phyloP scores from a whole-genome alignment of 2,329 filamentous ascomycete genomes.

The Penicillium crustosum region DNA sequence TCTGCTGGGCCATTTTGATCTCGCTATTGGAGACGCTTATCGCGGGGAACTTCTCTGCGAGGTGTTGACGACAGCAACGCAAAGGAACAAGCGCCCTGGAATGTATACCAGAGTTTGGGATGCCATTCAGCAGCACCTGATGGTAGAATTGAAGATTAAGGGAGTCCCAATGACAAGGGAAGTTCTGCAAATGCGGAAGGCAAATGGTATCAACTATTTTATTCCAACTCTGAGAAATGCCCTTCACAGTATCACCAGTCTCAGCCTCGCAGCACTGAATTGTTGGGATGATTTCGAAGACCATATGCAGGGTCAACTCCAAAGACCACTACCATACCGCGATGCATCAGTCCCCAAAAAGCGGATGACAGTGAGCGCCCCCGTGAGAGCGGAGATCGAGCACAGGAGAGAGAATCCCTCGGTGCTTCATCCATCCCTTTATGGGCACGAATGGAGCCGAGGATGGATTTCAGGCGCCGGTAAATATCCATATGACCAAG shows the following conservation, averaged over 20 bases:
- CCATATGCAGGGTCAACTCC: conserved; percentile 21
- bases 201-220: conserved; percentile 32
- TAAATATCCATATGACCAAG: conserved; percentile 31
- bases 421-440: conserved; percentile 13
- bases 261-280: conserved; percentile 33
- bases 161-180: conserved; percentile 9
- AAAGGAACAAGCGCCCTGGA: conserved; percentile 22
- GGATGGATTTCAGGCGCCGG: conserved; percentile 20
- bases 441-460: conserved; percentile 27
- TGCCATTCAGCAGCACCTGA: conserved; percentile 36
- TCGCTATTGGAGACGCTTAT: conserved; percentile 41
- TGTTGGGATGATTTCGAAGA: conserved; percentile 32
- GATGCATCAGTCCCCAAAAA: conserved; percentile 25
- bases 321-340: conserved; percentile 20
- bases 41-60: conserved; percentile 38
- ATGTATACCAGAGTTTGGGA: conserved; percentile 34
- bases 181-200: conserved; percentile 21
- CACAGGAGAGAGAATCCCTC: conserved; percentile 1
- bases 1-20: conserved; percentile 34
- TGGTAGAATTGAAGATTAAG: conserved; percentile 16
- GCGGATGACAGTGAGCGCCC: conserved; percentile 12
- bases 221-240: conserved; percentile 31
- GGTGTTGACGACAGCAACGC: conserved; percentile 23
- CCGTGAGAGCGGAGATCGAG: conserved; percentile 2
- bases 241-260: conserved; percentile 31